phyloP scores from a whole-genome alignment of 805 yeast species.

The Monosporozyma unispora region DNA sequence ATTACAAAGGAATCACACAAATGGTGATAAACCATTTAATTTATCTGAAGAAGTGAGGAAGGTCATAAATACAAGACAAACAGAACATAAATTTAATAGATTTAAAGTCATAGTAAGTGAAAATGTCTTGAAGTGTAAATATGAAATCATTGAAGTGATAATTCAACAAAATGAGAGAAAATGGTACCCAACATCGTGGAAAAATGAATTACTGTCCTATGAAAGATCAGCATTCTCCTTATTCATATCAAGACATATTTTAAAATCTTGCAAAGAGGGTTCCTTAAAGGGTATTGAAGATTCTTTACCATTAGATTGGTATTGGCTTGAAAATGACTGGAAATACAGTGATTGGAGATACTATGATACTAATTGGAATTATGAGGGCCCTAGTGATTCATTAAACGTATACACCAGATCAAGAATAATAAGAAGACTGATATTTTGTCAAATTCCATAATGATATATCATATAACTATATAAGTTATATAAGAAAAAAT shows the following conservation, averaged over 20 bases:
- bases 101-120: background rate
- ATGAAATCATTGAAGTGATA: conserved; percentile 15
- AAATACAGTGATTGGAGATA: conserved; percentile 19
- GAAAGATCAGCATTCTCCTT: conserved; percentile 18
- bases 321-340: conserved; percentile 27
- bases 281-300: conserved; percentile 3
- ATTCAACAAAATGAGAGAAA: conserved; percentile 27
- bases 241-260: background rate
- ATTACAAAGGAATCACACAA: background rate
- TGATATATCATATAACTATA: background rate
- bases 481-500: background rate
- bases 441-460: conserved; percentile 7
- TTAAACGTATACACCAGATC: conserved; percentile 22
- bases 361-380: conserved; percentile 21
- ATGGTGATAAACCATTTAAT: background rate
- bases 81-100: background rate
- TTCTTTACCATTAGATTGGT: conserved; percentile 23
- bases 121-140: background rate
- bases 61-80: background rate
- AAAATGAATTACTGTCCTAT: conserved; percentile 15
- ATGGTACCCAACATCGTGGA: conserved; percentile 23
- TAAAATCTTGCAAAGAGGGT: background rate
- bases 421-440: conserved; percentile 19
- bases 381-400: conserved; percentile 19
- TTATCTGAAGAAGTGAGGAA: background rate